Percentiles rank a stretch among this genome's conserved stretches.
Evolutionary conservation across 495 filamentous ascomycete species (phyloP).

Genomic region (Aspergillus campestris): DNA sequence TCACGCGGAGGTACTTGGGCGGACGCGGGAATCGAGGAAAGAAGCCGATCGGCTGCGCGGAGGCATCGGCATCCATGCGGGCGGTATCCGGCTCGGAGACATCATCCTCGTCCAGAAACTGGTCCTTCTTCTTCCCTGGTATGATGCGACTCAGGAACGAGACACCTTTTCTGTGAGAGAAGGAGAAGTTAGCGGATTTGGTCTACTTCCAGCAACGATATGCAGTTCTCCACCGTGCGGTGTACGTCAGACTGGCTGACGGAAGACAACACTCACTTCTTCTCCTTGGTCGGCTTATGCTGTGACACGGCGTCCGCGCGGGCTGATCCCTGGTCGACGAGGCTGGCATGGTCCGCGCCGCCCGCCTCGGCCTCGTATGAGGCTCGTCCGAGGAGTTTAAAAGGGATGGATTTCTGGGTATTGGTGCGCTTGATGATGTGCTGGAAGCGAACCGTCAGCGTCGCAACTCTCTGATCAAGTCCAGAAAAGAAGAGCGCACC

Average conservation of each 20-base stretch:
- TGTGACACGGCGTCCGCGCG: slow-evolving; percentile 34
- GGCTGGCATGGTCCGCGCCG: slow-evolving; percentile 36
- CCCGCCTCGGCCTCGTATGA: slow-evolving; percentile 46
- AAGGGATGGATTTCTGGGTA: slow-evolving; percentile 59
- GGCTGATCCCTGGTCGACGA: slow-evolving; percentile 25
- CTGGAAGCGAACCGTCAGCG: slow-evolving; percentile 25
- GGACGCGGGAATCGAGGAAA: slow-evolving; percentile 84
- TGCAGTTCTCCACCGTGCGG: not conserved
- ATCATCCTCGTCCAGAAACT: slow-evolving; percentile 51
- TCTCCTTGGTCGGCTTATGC: slow-evolving; percentile 49
- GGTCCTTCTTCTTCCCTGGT: slow-evolving; percentile 60
- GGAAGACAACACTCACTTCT: slow-evolving; percentile 48
- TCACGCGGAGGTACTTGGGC: slow-evolving; percentile 81
- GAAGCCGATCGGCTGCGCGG: slow-evolving; percentile 76
- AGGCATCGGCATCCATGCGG: slow-evolving; percentile 70
- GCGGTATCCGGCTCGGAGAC: slow-evolving; percentile 62
- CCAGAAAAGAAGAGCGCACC: slow-evolving; percentile 25
- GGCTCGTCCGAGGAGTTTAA: slow-evolving; percentile 53
- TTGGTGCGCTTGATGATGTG: slow-evolving; percentile 81
- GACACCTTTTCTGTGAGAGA: slow-evolving; percentile 59
- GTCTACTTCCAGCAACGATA: not conserved
- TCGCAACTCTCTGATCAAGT: slow-evolving; percentile 4
- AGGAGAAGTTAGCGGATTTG: not conserved
- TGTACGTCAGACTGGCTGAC: not conserved
- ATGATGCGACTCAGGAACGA: slow-evolving; percentile 92